A percentile compares a stretch with the other conserved stretches of the same genome.
Conservation (phyloP, 805 yeast species). For the Candida berthetii region DNA sequence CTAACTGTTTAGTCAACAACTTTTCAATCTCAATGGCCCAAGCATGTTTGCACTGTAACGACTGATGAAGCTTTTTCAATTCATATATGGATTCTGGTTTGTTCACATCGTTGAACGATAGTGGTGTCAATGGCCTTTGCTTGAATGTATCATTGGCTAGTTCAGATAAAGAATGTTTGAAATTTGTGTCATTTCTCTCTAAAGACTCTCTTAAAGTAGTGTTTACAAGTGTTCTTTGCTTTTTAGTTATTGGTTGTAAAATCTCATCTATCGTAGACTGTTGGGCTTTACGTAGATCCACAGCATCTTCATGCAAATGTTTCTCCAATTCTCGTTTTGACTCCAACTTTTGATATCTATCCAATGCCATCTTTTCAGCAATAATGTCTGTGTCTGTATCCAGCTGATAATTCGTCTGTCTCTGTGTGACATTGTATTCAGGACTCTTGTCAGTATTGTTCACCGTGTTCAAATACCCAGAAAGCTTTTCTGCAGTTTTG, state of each 20-base stretch:
- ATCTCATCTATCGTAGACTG: not conserved
- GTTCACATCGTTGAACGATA: slow-evolving; percentile 12
- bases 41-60: slow-evolving; percentile 25
- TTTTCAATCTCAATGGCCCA: slow-evolving; percentile 34
- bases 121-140: not conserved
- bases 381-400: not conserved
- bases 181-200: not conserved
- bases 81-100: slow-evolving; percentile 4
- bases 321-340: not conserved
- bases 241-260: not conserved
- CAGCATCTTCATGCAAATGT: not conserved
- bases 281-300: not conserved
- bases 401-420: not conserved
- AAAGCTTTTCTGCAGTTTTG: not conserved
- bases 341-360: not conserved
- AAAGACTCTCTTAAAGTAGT: not conserved
- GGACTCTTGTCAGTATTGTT: not conserved
- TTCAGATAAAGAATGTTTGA: not conserved
- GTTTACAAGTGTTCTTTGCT: not conserved
- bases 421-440: not conserved
- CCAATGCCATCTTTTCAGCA: not conserved
- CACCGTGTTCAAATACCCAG: not conserved
- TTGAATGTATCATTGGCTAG: not conserved
- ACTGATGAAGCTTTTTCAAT: slow-evolving; percentile 17
- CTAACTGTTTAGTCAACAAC: slow-evolving; percentile 26